Conservation (phyloP, 352 stramenopile genomes). For the Globisporangium mamillatum region DNA sequence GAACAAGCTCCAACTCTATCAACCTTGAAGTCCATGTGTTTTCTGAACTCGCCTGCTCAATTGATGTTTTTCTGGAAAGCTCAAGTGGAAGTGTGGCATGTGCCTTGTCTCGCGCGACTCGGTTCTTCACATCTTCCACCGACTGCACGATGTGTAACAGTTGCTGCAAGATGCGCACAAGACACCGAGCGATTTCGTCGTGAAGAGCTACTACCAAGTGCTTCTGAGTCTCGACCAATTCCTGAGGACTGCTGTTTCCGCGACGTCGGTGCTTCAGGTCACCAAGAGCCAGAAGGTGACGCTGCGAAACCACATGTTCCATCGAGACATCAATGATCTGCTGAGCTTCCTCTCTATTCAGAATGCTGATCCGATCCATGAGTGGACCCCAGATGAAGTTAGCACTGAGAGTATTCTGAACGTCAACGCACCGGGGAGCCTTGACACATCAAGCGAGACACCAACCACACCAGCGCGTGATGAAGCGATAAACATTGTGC, state of each 20-base stretch:
- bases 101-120: not conserved
- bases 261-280: not conserved
- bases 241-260: not conserved
- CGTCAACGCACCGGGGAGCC: no score
- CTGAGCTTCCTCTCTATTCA: not conserved
- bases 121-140: not conserved
- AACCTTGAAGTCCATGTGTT: not conserved
- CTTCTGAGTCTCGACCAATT: slow-evolving; percentile 4
- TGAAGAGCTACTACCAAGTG: not conserved
- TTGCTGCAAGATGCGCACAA: not conserved
- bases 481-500: not conserved
- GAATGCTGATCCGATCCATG: not conserved
- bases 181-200: slow-evolving; percentile 4
- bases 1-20: not conserved
- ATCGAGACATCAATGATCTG: not conserved
- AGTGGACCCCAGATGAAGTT: not conserved
- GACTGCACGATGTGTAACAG: not conserved
- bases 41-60: not conserved
- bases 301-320: not conserved
- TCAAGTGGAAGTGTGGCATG: not conserved
- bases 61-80: not conserved
- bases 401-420: not conserved
- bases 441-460: no score
- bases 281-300: slow-evolving; percentile 4
- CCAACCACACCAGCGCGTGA: no score